These are phyloP conservation scores for Saprolegnia parasitica DNA, from an alignment of 352 stramenopile species.

Conservation along the genomic window DNA sequence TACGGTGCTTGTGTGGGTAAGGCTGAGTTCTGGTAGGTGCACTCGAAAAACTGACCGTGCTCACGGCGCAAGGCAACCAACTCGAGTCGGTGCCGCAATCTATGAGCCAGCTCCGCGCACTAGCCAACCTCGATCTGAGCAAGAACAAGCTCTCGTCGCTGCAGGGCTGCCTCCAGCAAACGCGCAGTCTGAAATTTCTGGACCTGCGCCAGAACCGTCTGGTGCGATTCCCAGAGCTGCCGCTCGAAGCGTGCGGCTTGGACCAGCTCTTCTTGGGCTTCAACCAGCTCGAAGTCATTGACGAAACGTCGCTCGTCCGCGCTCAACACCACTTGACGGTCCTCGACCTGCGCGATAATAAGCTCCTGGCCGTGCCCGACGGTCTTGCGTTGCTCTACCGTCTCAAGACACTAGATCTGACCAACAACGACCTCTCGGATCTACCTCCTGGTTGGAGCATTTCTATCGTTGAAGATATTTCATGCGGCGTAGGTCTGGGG, in stretches of 20 bases:
- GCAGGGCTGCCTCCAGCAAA: constrained; percentile 37
- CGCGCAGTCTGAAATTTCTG: constrained; percentile 55
- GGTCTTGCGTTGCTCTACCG: constrained; percentile 35
- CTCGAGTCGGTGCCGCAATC: constrained; percentile 44
- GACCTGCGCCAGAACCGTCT: constrained; percentile 74
- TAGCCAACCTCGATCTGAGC: constrained; percentile 71
- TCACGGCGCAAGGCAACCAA: constrained; percentile 62
- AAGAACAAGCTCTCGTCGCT: constrained; percentile 64
- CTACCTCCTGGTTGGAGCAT: constrained; percentile 35
- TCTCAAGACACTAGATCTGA: constrained; percentile 59
- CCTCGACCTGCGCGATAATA: constrained; percentile 56
- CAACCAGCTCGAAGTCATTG: constrained; percentile 44
- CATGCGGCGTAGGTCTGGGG: constrained; percentile 35
- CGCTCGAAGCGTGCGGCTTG: constrained; percentile 39
- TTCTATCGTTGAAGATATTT: constrained; percentile 1
- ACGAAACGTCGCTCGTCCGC: constrained; percentile 45
- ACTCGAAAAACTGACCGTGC: constrained; percentile 49
- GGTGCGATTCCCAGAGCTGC: constrained; percentile 36
- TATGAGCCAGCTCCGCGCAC: constrained; percentile 42
- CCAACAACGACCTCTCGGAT: constrained; percentile 49
- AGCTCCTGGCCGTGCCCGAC: constrained; percentile 41
- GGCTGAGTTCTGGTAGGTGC: not conserved
- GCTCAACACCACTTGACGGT: constrained; percentile 48
- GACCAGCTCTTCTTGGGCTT: constrained; percentile 50
- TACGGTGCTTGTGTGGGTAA: constrained; percentile 1